Conservation (phyloP, 495 filamentous ascomycete genomes). For the Podospora conica region DNA sequence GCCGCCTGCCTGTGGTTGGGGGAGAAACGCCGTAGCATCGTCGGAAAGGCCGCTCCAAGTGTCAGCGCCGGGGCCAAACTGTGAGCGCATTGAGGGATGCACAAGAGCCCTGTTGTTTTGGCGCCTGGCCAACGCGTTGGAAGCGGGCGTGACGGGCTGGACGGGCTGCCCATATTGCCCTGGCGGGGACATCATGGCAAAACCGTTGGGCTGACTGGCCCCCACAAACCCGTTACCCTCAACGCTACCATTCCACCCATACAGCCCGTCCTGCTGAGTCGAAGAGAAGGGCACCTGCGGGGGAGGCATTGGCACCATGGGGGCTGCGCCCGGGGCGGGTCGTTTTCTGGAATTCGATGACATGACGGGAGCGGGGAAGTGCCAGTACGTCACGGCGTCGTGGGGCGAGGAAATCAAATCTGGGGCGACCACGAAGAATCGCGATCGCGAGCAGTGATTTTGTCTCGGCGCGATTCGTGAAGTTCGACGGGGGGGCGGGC, state of each 20-base stretch:
- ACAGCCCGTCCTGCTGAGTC: slow-evolving; percentile 35
- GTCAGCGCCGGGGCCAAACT: slow-evolving; percentile 41
- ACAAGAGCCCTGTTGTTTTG: slow-evolving; percentile 58
- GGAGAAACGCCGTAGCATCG: slow-evolving; percentile 31
- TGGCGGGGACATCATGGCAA: slow-evolving; percentile 42
- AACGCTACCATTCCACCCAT: slow-evolving; percentile 34
- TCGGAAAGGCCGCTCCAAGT: slow-evolving; percentile 46
- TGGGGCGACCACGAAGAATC: slow-evolving; percentile 4
- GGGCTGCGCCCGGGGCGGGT: slow-evolving; percentile 63
- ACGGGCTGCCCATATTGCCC: slow-evolving; percentile 33
- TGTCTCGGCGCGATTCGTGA: background rate
- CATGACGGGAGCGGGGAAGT: slow-evolving; percentile 36
- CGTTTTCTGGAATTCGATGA: slow-evolving; percentile 61
- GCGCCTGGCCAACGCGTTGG: slow-evolving; percentile 62
- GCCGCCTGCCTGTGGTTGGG: slow-evolving; percentile 25
- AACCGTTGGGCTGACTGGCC: slow-evolving; percentile 26
- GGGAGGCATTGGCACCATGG: slow-evolving; percentile 47
- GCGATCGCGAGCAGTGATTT: background rate
- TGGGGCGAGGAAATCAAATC: slow-evolving; percentile 2
- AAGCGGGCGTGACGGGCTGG: slow-evolving; percentile 30
- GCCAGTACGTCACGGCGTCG: slow-evolving; percentile 1
- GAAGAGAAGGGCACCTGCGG: slow-evolving; percentile 37
- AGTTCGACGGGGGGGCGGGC: background rate
- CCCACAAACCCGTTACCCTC: slow-evolving; percentile 33
- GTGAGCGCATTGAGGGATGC: slow-evolving; percentile 29